Conservation (phyloP, 805 yeast genomes). For the Saccharomyces jurei region DNA sequence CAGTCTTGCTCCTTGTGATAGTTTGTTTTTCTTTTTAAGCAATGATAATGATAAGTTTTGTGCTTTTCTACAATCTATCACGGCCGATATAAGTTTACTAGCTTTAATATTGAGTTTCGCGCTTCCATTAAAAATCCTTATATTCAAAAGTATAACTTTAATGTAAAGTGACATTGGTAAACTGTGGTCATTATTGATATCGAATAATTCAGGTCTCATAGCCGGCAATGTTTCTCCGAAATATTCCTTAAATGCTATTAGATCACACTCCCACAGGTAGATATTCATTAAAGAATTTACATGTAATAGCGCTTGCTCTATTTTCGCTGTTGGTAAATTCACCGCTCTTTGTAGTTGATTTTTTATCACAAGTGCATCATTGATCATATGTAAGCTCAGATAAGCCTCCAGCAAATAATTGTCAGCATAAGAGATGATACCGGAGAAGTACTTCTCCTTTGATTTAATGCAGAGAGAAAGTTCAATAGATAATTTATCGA, state of each 20-base stretch:
- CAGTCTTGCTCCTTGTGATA: constrained; percentile 30
- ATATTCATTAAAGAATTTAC: constrained; percentile 1
- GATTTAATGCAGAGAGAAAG: constrained; percentile 5
- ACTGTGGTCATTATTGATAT: constrained; percentile 17
- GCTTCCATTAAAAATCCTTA: constrained; percentile 13
- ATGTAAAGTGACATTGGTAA: constrained; percentile 17
- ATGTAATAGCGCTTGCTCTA: constrained; percentile 9
- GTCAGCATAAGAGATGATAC: constrained; percentile 6
- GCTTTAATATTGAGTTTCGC: constrained; percentile 15
- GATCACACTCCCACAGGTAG: constrained; percentile 11
- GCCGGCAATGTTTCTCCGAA: constrained; percentile 13
- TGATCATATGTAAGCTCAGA: constrained; percentile 13
- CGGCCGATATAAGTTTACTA: constrained; percentile 16
- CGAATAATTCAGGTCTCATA: constrained; percentile 17
- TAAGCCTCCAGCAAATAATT: constrained; percentile 10
- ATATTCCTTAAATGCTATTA: constrained; percentile 9
- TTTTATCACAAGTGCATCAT: not conserved
- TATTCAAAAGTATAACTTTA: constrained; percentile 25
- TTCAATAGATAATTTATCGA: constrained; percentile 15
- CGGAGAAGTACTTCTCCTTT: constrained; percentile 5
- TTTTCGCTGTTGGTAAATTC: constrained; percentile 4
- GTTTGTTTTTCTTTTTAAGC: constrained; percentile 33
- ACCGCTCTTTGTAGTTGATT: not conserved
- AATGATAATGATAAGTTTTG: constrained; percentile 48
- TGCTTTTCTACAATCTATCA: constrained; percentile 39